Percentiles rank a stretch among this genome's conserved stretches.
Evolutionary conservation across 2,329 filamentous ascomycete species (phyloP).

Genomic region (Venturia oleaginea): DNA sequence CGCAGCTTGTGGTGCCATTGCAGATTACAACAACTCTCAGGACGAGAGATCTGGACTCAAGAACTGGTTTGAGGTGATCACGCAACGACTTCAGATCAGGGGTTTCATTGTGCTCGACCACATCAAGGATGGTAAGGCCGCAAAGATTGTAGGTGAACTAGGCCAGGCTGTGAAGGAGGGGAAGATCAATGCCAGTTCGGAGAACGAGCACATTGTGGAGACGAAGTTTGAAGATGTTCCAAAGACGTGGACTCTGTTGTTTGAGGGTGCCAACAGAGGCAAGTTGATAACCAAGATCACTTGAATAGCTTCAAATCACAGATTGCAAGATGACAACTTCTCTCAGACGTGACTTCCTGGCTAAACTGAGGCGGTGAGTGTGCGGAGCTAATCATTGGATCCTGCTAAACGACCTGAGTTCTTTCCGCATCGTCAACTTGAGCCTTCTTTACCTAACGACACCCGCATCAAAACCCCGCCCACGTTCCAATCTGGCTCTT

Average conservation of each 20-base stretch:
- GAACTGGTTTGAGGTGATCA: slow-evolving; percentile 37
- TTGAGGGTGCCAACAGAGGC: slow-evolving; percentile 38
- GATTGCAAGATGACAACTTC: too few relatives aligned
- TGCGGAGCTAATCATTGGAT: too few relatives aligned
- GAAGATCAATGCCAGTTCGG: slow-evolving; percentile 36
- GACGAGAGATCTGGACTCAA: slow-evolving; percentile 23
- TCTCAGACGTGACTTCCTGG: too few relatives aligned
- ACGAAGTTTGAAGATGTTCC: slow-evolving; percentile 41
- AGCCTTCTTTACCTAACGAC: not conserved
- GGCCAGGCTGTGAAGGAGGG: slow-evolving; percentile 27
- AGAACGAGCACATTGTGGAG: slow-evolving; percentile 40
- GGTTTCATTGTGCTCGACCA: slow-evolving; percentile 39
- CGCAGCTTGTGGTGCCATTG: slow-evolving; percentile 35
- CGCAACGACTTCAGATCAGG: slow-evolving; percentile 33
- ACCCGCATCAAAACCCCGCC: too few relatives aligned
- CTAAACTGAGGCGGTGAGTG: too few relatives aligned
- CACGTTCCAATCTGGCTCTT: too few relatives aligned
- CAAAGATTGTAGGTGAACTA: not conserved
- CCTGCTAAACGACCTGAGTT: not conserved
- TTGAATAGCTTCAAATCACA: too few relatives aligned
- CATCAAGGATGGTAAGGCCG: slow-evolving; percentile 12
- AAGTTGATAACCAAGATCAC: slow-evolving; percentile 36
- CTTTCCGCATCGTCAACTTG: not conserved
- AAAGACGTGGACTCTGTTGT: slow-evolving; percentile 40
- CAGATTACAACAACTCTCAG: slow-evolving; percentile 31